Conservation (phyloP, 2,329 filamentous ascomycete species). For the Hirsutella thompsonii region DNA sequence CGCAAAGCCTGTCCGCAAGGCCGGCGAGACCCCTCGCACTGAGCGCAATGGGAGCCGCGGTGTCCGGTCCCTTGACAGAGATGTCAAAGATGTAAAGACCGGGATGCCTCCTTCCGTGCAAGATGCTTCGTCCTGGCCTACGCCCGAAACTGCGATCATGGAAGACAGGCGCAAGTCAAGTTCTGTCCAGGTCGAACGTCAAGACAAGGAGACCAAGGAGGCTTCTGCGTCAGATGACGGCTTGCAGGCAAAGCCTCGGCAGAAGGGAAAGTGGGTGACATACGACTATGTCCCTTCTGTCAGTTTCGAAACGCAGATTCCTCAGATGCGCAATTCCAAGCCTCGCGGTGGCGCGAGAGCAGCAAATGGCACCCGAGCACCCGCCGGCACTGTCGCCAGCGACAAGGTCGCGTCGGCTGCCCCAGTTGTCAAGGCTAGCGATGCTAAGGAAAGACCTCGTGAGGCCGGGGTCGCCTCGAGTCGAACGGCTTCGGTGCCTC, state of each 20-base stretch:
- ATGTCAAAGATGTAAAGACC: constrained; percentile 17
- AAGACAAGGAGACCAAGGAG: constrained; percentile 52
- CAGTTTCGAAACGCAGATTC: constrained; percentile 73
- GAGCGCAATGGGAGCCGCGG: constrained; percentile 34
- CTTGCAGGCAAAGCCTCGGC: constrained; percentile 29
- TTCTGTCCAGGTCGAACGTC: constrained; percentile 36
- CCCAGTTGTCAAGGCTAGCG: constrained; percentile 17
- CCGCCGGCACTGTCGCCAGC: constrained; percentile 17
- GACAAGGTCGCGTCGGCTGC: constrained; percentile 24
- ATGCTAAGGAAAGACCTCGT: constrained; percentile 20
- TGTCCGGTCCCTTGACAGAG: constrained; percentile 30
- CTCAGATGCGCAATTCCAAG: constrained; percentile 36
- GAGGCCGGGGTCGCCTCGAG: constrained; percentile 20
- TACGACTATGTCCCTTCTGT: constrained; percentile 75
- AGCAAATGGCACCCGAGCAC: constrained; percentile 24
- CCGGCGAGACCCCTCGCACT: constrained; percentile 24
- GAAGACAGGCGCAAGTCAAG: constrained; percentile 60
- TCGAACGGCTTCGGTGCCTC: constrained; percentile 21
- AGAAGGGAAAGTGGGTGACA: constrained; percentile 79
- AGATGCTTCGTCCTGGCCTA: constrained; percentile 79
- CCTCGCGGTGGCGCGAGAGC: constrained; percentile 35
- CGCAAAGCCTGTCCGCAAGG: constrained; percentile 28
- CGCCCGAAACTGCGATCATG: constrained; percentile 58
- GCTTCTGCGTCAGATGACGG: constrained; percentile 31
- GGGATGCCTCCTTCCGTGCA: constrained; percentile 49